Percentiles rank a stretch among this genome's conserved stretches.
Conservation (phyloP, 2,329 filamentous ascomycete genomes). For the Sphaerulina vaccinii region DNA sequence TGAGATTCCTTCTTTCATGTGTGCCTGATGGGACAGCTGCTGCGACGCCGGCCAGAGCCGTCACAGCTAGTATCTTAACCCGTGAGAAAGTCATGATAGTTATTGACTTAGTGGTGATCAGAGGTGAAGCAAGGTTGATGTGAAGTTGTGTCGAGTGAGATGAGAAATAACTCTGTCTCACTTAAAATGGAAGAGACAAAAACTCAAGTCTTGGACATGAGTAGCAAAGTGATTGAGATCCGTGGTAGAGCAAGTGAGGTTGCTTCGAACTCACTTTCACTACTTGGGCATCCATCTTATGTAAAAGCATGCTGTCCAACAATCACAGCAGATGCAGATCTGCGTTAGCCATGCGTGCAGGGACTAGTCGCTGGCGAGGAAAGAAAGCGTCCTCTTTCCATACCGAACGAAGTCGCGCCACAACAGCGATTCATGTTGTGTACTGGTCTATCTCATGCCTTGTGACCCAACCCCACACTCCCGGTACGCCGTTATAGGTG, state of each 20-base stretch:
- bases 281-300: conserved; percentile 11
- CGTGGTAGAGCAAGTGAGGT: not conserved
- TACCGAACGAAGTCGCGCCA: not conserved
- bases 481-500: conserved; percentile 1
- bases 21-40: conserved; percentile 25
- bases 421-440: conserved; percentile 6
- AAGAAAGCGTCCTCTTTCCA: conserved; percentile 4
- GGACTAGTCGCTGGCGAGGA: not conserved
- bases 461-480: conserved; percentile 6
- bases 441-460: not conserved
- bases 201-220: not conserved
- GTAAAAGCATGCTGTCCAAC: not conserved
- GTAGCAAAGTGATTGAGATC: not conserved
- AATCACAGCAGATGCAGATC: conserved; percentile 1
- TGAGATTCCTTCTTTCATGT: conserved; percentile 20
- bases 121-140: not conserved
- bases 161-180: not conserved
- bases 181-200: not conserved
- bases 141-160: not conserved
- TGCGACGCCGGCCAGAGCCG: conserved; percentile 28
- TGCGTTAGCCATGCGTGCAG: conserved; percentile 6
- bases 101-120: no score
- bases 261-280: not conserved
- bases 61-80: conserved; percentile 25
- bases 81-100: conserved; percentile 26